Evolutionary conservation across 2,329 filamentous ascomycete genomes (phyloP).

Genomic region (Colletotrichum sp.): DNA sequence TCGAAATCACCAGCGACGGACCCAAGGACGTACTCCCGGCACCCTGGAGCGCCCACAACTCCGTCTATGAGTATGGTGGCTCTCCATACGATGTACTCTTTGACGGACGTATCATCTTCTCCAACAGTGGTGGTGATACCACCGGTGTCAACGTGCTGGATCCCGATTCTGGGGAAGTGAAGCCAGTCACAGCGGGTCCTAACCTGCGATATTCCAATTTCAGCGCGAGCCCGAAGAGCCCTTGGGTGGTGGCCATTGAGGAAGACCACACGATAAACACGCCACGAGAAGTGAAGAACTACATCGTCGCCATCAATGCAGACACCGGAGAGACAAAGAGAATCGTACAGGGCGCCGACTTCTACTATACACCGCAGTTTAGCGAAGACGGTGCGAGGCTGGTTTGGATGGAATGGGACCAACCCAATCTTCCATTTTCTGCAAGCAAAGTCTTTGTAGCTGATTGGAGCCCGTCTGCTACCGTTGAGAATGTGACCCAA

Average conservation of each 20-base stretch:
- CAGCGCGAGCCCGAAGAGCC: constrained; percentile 38
- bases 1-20: constrained; percentile 40
- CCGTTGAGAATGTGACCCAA: constrained; percentile 32
- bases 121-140: constrained; percentile 38
- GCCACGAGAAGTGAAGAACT: constrained; percentile 37
- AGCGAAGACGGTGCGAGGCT: constrained; percentile 49
- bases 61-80: constrained; percentile 60
- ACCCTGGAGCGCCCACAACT: constrained; percentile 46
- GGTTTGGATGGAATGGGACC: constrained; percentile 60
- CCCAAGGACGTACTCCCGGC: constrained; percentile 46
- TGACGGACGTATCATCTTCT: constrained; percentile 50
- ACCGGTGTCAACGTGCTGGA: constrained; percentile 48
- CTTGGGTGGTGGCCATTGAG: constrained; percentile 55
- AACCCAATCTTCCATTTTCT: constrained; percentile 58
- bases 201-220: constrained; percentile 52
- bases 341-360: constrained; percentile 51
- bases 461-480: constrained; percentile 39
- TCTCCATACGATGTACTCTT: constrained; percentile 43
- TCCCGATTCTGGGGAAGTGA: constrained; percentile 37
- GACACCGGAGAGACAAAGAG: constrained; percentile 44
- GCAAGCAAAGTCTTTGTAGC: constrained; percentile 48
- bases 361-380: constrained; percentile 56
- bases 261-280: constrained; percentile 50
- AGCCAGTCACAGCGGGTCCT: constrained; percentile 32
- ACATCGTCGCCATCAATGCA: constrained; percentile 43